phyloP scores from a whole-genome alignment of 805 yeast genomes.

The Ogataea methanolica region DNA sequence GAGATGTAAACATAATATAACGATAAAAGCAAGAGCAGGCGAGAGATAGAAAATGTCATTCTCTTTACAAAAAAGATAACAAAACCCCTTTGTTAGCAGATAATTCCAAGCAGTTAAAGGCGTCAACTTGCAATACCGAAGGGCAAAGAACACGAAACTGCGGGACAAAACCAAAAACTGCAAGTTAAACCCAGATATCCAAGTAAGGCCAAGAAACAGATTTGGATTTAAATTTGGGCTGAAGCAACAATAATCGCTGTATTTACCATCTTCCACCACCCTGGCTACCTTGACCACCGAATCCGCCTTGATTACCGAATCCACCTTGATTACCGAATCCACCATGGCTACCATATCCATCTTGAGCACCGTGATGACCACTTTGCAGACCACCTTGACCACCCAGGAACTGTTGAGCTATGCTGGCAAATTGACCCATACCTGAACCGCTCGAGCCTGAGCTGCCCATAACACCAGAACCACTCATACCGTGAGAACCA shows the following conservation, averaged over 20 bases:
- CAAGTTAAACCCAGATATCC: no score
- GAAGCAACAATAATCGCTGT: background rate
- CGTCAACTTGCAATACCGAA: no score
- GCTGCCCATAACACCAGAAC: constrained; percentile 13
- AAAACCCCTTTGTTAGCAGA: no score
- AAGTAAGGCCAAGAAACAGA: background rate
- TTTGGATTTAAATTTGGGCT: background rate
- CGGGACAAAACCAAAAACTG: no score
- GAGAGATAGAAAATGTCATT: no score
- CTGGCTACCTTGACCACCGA: background rate
- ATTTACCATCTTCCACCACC: constrained; percentile 2
- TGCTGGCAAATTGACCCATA: constrained; percentile 2
- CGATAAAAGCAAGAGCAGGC: no score
- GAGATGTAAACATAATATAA: no score
- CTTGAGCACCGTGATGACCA: constrained; percentile 3
- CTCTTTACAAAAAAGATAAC: no score
- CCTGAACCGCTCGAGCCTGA: constrained; percentile 3
- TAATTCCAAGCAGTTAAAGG: no score
- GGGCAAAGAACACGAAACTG: no score
- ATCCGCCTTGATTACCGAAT: background rate
- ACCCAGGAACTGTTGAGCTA: constrained; percentile 1
- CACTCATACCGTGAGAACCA: constrained; percentile 10
- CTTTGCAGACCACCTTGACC: constrained; percentile 5
- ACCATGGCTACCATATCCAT: no score
- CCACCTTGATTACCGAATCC: background rate